Evolutionary conservation across 495 filamentous ascomycete genomes (phyloP), one percentile per base, ranked within the genome.

Genomic region (Talaromyces stipitatus): DNA sequence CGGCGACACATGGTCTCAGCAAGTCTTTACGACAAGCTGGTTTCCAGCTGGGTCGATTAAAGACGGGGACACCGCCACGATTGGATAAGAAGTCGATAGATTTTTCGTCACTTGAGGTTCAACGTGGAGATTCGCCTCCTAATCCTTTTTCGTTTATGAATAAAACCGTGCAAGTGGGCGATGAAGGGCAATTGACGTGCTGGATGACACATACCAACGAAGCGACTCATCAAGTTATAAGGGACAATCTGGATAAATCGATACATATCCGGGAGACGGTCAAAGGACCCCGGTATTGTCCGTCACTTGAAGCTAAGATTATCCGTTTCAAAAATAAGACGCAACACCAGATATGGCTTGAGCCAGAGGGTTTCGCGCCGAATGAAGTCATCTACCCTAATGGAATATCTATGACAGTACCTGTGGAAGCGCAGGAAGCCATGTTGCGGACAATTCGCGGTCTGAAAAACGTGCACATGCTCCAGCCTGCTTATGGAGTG

Each of bases 261-360:
- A 86, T 98, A 27, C 95, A 98, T 68, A 97, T 98, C 61, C 84
- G 95, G 6, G 94, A 98, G 72, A 92, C 91, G 0, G 90, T 98
- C 32, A 90, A 90, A 64, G 94, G 94, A 0, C 94, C 94, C 2
- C 79, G 94, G 54, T 98, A 98, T 64, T 98, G 94, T 63, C 94
- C 94, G 1, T 97, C 92, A 0, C 76, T 98, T 11, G 94, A 98
- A 69, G 90, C 91, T 23, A 98, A 98, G 69, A 79, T 98, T 48
- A 89, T 97, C 33, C 85, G 90, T 11, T 98, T 98, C 67, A 75
- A 78, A 16, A 72, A 90, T 56, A 90, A 87, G 65, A 74, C 82
- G n/a, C 76, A 74, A 20, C 94, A 98, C 65, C 86, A 91, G 53
- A 84, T 98, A 41, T 98, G 94, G 94, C 82, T 98, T 5, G 94